phyloP scores from a whole-genome alignment of 331 rosid genomes.

The Malus hybrid region DNA sequence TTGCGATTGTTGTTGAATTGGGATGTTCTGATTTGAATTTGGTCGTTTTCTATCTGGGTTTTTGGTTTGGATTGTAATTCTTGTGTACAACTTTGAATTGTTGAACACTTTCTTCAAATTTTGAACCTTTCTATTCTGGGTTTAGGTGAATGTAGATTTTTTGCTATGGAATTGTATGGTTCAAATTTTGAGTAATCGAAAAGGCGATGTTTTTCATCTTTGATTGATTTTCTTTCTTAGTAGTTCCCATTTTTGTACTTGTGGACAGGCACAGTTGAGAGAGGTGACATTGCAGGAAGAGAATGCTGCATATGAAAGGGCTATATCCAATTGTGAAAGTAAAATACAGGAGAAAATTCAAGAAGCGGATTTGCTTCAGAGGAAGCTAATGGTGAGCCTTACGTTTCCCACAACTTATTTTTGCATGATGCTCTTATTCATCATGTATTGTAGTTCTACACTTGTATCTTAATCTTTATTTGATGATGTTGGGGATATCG shows the following conservation, averaged over 20 bases:
- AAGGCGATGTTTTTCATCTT: background rate
- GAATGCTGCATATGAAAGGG: slow-evolving; percentile 53
- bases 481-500: background rate
- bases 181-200: background rate
- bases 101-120: background rate
- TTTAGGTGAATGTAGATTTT: background rate
- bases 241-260: background rate
- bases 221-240: background rate
- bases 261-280: slow-evolving; percentile 70
- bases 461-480: background rate
- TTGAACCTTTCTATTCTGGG: background rate
- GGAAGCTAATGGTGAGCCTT: slow-evolving; percentile 53
- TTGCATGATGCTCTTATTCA: background rate
- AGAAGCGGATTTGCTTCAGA: slow-evolving; percentile 44
- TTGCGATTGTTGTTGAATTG: background rate
- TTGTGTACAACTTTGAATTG: background rate
- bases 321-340: slow-evolving; percentile 51
- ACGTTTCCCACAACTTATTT: background rate
- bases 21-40: background rate
- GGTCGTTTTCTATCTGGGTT: background rate
- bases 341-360: slow-evolving; percentile 63
- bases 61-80: background rate
- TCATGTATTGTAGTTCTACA: too few relatives aligned
- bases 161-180: background rate
- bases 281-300: slow-evolving; percentile 74